Evolutionary conservation across 2,329 filamentous ascomycete genomes (phyloP).

Genomic region (Penicillium corylophilum): DNA sequence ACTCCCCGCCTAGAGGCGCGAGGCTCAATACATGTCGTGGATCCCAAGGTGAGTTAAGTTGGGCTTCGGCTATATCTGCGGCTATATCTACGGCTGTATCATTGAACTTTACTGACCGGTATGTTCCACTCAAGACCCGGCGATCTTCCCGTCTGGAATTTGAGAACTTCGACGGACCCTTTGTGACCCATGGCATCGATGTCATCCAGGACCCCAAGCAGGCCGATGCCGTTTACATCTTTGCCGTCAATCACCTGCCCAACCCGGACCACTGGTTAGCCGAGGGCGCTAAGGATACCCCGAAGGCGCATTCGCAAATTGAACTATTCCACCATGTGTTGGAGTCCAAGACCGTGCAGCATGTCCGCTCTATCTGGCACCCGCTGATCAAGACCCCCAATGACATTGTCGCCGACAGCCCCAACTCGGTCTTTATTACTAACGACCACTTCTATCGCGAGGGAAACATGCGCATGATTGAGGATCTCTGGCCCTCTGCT

Average conservation of each 20-base stretch:
- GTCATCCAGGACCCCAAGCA: constrained; percentile 52
- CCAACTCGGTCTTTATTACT: constrained; percentile 56
- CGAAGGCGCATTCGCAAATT: constrained; percentile 52
- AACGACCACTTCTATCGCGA: constrained; percentile 59
- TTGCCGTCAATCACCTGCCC: constrained; percentile 60
- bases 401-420: constrained; percentile 53
- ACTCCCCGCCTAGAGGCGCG: constrained; percentile 33
- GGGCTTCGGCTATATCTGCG: too few relatives aligned
- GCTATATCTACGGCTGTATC: too few relatives aligned
- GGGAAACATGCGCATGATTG: constrained; percentile 49
- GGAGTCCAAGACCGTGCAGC: constrained; percentile 41
- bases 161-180: constrained; percentile 53
- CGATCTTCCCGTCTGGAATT: constrained; percentile 49
- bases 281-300: constrained; percentile 20
- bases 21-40: constrained; percentile 50
- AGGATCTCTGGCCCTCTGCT: constrained; percentile 44
- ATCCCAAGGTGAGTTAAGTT: constrained; percentile 49
- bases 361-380: constrained; percentile 56
- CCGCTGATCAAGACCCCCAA: constrained; percentile 59
- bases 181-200: constrained; percentile 62
- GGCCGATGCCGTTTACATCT: constrained; percentile 55
- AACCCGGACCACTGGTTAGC: constrained; percentile 43
- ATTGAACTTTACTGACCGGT: neutral
- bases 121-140: constrained; percentile 40
- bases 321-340: constrained; percentile 59